A percentile compares a stretch with the other conserved stretches of the same genome.
These are phyloP conservation scores for Lactarius vividus DNA, from an alignment of 768 basidiomycete genomes.

Conservation along the genomic window DNA sequence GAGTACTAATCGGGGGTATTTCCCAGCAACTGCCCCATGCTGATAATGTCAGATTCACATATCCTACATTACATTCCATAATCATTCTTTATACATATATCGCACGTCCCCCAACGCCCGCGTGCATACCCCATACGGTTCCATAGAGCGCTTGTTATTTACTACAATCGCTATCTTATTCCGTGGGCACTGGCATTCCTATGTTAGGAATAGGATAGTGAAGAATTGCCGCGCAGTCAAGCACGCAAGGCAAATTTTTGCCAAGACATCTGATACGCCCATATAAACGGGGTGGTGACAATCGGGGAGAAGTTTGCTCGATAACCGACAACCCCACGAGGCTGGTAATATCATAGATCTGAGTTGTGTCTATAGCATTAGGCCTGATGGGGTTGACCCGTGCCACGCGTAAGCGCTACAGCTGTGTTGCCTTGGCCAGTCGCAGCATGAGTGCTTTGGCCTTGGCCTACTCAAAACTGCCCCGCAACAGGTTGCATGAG, in stretches of 20 bases:
- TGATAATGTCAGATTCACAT: background rate
- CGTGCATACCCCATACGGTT: background rate
- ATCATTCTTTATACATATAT: background rate
- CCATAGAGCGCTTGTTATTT: background rate
- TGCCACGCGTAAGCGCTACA: background rate
- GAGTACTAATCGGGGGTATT: background rate
- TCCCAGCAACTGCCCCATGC: background rate
- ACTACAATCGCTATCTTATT: background rate
- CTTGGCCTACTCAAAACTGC: background rate
- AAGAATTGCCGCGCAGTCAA: background rate
- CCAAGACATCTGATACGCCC: constrained; percentile 2
- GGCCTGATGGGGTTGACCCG: background rate
- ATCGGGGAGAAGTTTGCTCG: background rate
- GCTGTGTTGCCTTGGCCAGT: background rate
- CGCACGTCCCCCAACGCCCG: background rate
- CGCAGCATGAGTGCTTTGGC: background rate
- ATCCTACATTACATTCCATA: background rate
- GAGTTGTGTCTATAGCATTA: background rate
- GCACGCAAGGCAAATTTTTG: background rate
- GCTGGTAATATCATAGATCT: no score
- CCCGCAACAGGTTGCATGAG: background rate
- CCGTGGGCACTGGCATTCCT: background rate
- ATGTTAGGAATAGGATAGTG: background rate
- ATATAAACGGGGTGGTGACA: background rate
- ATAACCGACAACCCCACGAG: background rate